phyloP scores from a whole-genome alignment of 306 rosid genomes.

The Cyamopsis tetragonoloba region DNA sequence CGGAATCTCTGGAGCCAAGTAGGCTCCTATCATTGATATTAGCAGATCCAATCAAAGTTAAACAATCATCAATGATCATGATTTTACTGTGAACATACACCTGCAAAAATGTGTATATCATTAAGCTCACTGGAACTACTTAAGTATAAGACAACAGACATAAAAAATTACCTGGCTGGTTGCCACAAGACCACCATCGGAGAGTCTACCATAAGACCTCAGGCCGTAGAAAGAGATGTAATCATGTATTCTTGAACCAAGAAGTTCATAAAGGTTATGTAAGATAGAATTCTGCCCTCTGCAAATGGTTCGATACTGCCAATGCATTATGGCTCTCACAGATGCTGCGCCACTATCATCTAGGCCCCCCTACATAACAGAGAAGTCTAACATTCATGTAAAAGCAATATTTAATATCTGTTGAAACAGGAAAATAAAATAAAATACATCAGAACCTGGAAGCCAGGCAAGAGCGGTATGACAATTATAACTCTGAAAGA shows the following conservation, averaged over 20 bases:
- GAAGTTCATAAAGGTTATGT: slow-evolving; percentile 65
- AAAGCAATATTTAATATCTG: slow-evolving; percentile 15
- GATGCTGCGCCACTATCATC: slow-evolving; percentile 99
- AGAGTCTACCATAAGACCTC: slow-evolving; percentile 83
- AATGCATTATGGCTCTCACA: slow-evolving; percentile 98
- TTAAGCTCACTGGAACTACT: slow-evolving; percentile 25
- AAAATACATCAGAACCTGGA: slow-evolving; percentile 64
- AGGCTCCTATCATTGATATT: slow-evolving; percentile 96
- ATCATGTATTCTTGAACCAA: slow-evolving; percentile 76
- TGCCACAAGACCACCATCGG: slow-evolving; percentile 80
- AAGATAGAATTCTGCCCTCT: slow-evolving; percentile 80
- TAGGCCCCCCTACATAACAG: slow-evolving; percentile 79
- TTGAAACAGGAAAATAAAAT: slow-evolving; percentile 13
- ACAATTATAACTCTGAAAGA: slow-evolving; percentile 82
- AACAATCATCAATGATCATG: slow-evolving; percentile 85
- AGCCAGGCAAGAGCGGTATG: slow-evolving; percentile 95
- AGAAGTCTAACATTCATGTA: slow-evolving; percentile 14
- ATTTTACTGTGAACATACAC: slow-evolving; percentile 97
- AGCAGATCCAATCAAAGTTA: slow-evolving; percentile 87
- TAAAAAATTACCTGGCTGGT: slow-evolving; percentile 80
- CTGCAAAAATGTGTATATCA: slow-evolving; percentile 38
- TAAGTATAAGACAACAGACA: background rate
- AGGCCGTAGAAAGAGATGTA: slow-evolving; percentile 94
- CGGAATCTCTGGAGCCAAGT: slow-evolving; percentile 96
- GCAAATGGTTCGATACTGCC: slow-evolving; percentile 97